These are phyloP conservation scores for Edaphochlamys debaryana DNA, from an alignment of 139 green algal species.

Conservation along the genomic window DNA sequence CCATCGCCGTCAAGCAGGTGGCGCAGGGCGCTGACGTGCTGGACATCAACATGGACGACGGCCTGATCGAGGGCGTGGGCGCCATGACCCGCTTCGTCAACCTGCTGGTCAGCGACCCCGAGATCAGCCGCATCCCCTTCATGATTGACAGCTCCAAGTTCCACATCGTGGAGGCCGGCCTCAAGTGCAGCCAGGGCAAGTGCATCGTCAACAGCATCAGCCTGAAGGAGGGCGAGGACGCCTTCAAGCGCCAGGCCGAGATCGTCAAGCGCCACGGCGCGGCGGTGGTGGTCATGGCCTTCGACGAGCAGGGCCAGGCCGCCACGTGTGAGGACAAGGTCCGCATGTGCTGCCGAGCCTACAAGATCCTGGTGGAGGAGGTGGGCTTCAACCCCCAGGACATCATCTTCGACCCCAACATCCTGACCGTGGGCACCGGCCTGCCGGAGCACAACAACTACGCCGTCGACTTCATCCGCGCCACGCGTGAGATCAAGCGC, in stretches of 20 bases:
- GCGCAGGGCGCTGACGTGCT: conserved; percentile 89
- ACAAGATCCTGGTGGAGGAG: conserved; percentile 95
- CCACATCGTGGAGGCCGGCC: conserved; percentile 95
- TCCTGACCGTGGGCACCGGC: conserved; percentile 97
- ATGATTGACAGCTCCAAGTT: conserved; percentile 99
- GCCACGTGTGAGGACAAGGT: conserved; percentile 83
- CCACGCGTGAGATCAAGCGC: conserved; percentile 94
- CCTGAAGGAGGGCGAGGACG: conserved; percentile 97
- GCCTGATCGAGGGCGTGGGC: conserved; percentile 93
- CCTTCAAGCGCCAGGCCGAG: conserved; percentile 87
- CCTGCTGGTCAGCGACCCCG: too few relatives aligned
- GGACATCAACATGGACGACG: conserved; percentile 99
- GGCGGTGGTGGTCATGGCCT: conserved; percentile 98
- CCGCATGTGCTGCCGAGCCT: conserved; percentile 94
- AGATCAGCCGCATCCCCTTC: conserved; percentile 95
- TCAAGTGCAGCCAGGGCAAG: conserved; percentile 97
- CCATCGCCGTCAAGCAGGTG: conserved; percentile 93
- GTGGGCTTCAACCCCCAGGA: conserved; percentile 95
- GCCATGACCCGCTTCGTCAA: too few relatives aligned
- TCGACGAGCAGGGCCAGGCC: conserved; percentile 94
- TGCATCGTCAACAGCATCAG: conserved; percentile 99
- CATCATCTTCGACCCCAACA: conserved; percentile 99
- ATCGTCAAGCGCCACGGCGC: conserved; percentile 91
- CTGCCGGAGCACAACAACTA: conserved; percentile 99
- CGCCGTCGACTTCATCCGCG: conserved; percentile 97